Evolutionary conservation across 2,329 filamentous ascomycete genomes (phyloP).

Genomic region (Phaeosphaeriaceae sp.): DNA sequence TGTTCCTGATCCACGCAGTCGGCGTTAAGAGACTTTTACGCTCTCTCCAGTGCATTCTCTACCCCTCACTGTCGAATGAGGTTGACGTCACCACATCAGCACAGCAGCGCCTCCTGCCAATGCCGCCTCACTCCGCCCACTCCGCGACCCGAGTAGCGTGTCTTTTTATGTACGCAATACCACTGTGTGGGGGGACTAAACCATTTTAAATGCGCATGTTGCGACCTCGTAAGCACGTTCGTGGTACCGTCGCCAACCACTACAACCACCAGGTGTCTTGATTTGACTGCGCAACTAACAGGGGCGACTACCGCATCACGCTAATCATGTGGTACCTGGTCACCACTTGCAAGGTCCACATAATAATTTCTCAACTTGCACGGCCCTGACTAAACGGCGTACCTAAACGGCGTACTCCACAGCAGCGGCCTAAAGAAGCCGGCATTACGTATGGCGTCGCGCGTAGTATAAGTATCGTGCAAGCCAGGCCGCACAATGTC

Average conservation of each 20-base stretch:
- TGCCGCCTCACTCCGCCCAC: not conserved
- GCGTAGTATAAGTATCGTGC: constrained; percentile 36
- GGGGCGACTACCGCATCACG: constrained; percentile 11
- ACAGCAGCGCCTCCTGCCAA: not conserved
- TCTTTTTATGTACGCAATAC: not conserved
- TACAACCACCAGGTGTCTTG: constrained; percentile 24
- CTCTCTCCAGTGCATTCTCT: not conserved
- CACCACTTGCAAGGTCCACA: constrained; percentile 22
- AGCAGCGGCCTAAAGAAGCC: constrained; percentile 14
- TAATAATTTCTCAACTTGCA: constrained; percentile 18
- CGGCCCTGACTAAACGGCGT: constrained; percentile 18
- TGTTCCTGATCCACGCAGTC: not conserved
- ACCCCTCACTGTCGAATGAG: not conserved
- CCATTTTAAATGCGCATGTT: not conserved
- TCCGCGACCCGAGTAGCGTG: not conserved
- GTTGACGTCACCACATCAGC: not conserved
- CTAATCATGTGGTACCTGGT: constrained; percentile 26
- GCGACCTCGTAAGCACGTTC: constrained; percentile 22
- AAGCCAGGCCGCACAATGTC: constrained; percentile 15
- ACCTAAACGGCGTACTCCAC: constrained; percentile 23
- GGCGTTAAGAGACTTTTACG: not conserved
- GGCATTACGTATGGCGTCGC: constrained; percentile 23
- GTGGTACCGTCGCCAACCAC: constrained; percentile 29
- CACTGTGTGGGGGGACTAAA: not conserved
- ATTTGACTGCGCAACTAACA: constrained; percentile 31